Evolutionary conservation across 768 basidiomycete genomes (phyloP).

Genomic region (Tephrocybe sp.): DNA sequence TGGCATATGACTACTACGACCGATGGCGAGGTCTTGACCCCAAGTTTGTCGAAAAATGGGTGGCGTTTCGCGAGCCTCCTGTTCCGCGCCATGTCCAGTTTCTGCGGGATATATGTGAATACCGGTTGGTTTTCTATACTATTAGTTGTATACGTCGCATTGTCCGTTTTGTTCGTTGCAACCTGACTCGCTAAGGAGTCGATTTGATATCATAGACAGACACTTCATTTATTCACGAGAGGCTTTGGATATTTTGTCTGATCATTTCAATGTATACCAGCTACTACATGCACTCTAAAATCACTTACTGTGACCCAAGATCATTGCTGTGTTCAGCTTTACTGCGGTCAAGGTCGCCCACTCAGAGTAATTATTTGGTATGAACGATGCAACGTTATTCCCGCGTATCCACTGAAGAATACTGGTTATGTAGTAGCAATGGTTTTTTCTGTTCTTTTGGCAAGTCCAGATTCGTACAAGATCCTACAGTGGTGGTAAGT

Average conservation of each 20-base stretch:
- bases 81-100: neutral
- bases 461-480: slow-evolving; percentile 13
- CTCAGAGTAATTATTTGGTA: too few species aligned
- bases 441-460: slow-evolving; percentile 1
- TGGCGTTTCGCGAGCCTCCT: slow-evolving; percentile 17
- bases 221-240: too few species aligned
- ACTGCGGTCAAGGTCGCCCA: too few species aligned
- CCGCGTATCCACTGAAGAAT: slow-evolving; percentile 8
- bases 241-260: too few species aligned
- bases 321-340: too few species aligned
- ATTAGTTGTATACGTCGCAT: neutral
- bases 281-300: too few species aligned
- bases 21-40: slow-evolving; percentile 19
- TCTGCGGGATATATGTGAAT: neutral
- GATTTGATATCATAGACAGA: too few species aligned
- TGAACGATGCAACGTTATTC: too few species aligned
- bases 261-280: too few species aligned
- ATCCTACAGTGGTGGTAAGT: slow-evolving; percentile 9
- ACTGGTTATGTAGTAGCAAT: slow-evolving; percentile 7
- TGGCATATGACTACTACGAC: slow-evolving; percentile 2
- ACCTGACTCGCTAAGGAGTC: too few species aligned
- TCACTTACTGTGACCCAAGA: too few species aligned
- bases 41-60: slow-evolving; percentile 19
- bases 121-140: too few species aligned
- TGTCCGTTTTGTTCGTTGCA: neutral